These are phyloP conservation scores for Calycina herbarum DNA, from an alignment of 2,329 filamentous ascomycete species.

Conservation along the genomic window DNA sequence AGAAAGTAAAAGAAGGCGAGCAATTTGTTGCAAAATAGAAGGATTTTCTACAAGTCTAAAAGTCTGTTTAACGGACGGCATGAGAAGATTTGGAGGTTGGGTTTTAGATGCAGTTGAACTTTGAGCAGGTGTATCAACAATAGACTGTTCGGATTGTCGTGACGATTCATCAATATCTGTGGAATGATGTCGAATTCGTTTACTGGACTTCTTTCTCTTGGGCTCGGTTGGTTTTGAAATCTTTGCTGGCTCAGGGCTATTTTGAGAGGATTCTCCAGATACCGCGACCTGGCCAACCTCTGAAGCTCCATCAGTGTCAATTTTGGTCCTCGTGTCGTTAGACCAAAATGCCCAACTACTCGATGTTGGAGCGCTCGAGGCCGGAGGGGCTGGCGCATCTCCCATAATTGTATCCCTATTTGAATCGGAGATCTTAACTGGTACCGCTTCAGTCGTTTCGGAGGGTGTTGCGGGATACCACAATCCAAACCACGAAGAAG, in stretches of 20 bases:
- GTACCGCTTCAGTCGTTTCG: slow-evolving; percentile 28
- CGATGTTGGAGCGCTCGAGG: slow-evolving; percentile 37
- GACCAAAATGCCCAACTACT: slow-evolving; percentile 84
- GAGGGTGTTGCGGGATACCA: slow-evolving; percentile 31
- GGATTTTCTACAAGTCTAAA: slow-evolving; percentile 68
- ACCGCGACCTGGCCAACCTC: slow-evolving; percentile 52
- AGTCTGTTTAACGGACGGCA: slow-evolving; percentile 69
- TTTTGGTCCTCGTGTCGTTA: slow-evolving; percentile 39
- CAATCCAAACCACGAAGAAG: slow-evolving; percentile 36
- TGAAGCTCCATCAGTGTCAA: slow-evolving; percentile 13
- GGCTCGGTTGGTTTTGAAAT: slow-evolving; percentile 21
- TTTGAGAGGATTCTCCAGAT: slow-evolving; percentile 56
- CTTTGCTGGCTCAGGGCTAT: slow-evolving; percentile 42
- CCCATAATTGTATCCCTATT: slow-evolving; percentile 28
- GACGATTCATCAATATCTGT: slow-evolving; percentile 28
- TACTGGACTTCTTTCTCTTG: slow-evolving; percentile 29
- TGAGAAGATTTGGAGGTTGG: slow-evolving; percentile 59
- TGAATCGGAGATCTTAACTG: slow-evolving; percentile 22
- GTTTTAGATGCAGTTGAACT: slow-evolving; percentile 34
- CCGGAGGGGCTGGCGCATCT: slow-evolving; percentile 21
- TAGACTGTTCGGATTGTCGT: slow-evolving; percentile 16
- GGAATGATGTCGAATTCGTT: slow-evolving; percentile 30
- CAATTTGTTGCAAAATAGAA: slow-evolving; percentile 68
- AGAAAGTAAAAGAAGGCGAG: slow-evolving; percentile 56
- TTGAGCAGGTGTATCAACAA: slow-evolving; percentile 24